These are phyloP conservation scores for Lycium ferocissimum DNA, from an alignment of 257 asterid species.

Conservation along the genomic window DNA sequence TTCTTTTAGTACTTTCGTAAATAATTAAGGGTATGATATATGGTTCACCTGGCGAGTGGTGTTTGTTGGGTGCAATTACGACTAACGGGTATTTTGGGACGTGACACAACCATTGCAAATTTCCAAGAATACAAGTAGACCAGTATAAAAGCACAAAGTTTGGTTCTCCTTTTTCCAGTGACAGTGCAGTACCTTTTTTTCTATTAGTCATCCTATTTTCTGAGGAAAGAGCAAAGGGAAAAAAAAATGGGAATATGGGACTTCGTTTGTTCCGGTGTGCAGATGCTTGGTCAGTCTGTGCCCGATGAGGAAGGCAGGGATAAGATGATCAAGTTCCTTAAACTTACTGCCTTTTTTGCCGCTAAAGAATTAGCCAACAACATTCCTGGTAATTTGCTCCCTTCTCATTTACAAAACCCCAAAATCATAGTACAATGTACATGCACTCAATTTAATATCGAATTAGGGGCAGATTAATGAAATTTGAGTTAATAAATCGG, in stretches of 20 bases:
- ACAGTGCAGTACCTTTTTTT: not conserved
- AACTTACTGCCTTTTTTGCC: conserved; percentile 43
- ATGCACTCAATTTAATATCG: not conserved
- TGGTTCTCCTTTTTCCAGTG: too few relatives aligned
- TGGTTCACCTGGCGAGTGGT: too few relatives aligned
- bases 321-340: conserved; percentile 41
- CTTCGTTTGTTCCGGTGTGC: conserved; percentile 30
- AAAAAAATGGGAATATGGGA: conserved; percentile 57
- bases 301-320: conserved; percentile 45
- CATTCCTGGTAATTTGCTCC: conserved; percentile 47
- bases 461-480: conserved; percentile 1
- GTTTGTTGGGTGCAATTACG: too few relatives aligned
- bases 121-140: too few relatives aligned
- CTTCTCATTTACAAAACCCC: conserved; percentile 36
- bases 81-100: too few relatives aligned
- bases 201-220: not conserved
- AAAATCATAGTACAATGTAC: too few relatives aligned
- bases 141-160: too few relatives aligned
- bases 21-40: too few relatives aligned
- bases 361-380: conserved; percentile 38
- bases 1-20: too few relatives aligned
- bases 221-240: not conserved
- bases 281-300: conserved; percentile 36
- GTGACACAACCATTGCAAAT: too few relatives aligned
- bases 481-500: not conserved